phyloP scores from a whole-genome alignment of 768 basidiomycete species.

The Suillus fuscotomentosus region DNA sequence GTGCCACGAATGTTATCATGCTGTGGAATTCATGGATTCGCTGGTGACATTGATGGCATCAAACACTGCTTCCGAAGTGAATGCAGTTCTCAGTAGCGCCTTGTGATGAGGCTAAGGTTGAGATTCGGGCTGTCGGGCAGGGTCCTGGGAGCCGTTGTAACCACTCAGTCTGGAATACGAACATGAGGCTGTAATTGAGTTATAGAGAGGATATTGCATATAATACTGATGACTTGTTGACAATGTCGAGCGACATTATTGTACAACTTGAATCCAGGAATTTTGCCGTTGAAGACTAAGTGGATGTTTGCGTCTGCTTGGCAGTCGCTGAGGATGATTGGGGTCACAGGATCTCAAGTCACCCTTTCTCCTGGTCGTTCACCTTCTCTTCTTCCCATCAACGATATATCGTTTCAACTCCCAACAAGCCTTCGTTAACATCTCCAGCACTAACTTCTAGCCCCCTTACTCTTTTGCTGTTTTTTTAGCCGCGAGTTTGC shows the following conservation, averaged over 20 bases:
- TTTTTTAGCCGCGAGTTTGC: conserved; percentile 4
- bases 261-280: neutral
- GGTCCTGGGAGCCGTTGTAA: conserved; percentile 11
- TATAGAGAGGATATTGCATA: neutral
- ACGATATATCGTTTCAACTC: conserved; percentile 8
- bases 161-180: neutral
- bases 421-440: conserved; percentile 14
- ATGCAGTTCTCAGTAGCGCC: neutral
- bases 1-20: neutral
- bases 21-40: neutral
- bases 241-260: neutral
- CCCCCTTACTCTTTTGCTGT: neutral
- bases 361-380: conserved; percentile 25
- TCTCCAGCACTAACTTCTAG: conserved; percentile 7
- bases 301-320: conserved; percentile 25
- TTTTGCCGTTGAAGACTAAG: neutral
- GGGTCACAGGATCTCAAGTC: conserved; percentile 31
- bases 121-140: conserved; percentile 3
- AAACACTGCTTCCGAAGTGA: neutral
- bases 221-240: neutral
- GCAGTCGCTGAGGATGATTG: conserved; percentile 16
- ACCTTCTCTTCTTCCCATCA: conserved; percentile 11
- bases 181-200: neutral
- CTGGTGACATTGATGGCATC: neutral
- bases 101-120: neutral